Conservation (phyloP, 257 asterid species). For the Ilex asprella region DNA sequence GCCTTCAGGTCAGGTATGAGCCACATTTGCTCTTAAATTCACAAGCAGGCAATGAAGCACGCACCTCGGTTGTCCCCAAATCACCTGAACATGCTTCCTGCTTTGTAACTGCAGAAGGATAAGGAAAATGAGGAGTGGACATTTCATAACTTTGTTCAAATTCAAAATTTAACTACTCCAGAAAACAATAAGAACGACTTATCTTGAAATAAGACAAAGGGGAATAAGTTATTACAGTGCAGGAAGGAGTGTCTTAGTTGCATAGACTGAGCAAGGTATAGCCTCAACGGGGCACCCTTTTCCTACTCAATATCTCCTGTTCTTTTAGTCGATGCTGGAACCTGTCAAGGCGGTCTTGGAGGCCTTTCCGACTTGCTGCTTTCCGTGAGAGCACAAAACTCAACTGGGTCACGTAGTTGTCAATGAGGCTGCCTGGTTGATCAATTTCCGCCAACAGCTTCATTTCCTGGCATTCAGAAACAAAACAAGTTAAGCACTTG, state of each 20-base stretch:
- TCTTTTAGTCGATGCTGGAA: constrained; percentile 93
- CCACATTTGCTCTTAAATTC: too few species aligned
- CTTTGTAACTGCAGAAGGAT: too few species aligned
- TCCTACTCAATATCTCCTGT: constrained; percentile 90
- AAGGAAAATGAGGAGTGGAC: too few species aligned
- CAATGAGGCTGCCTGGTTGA: constrained; percentile 91
- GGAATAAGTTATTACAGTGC: not conserved
- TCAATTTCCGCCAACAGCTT: constrained; percentile 86
- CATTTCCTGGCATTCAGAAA: constrained; percentile 68
- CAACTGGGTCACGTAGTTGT: constrained; percentile 76
- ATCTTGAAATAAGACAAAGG: not conserved
- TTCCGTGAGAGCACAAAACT: constrained; percentile 85
- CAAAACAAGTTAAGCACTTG: constrained; percentile 14
- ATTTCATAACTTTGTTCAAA: too few species aligned
- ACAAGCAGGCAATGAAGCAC: too few species aligned
- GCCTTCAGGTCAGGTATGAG: too few species aligned
- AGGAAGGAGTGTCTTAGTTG: not conserved
- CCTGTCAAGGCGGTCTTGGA: constrained; percentile 91
- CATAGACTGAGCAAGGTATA: not conserved
- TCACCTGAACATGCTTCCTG: too few species aligned
- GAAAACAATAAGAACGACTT: too few species aligned
- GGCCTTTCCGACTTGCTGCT: constrained; percentile 88
- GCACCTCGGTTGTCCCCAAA: too few species aligned
- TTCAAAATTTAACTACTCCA: too few species aligned
- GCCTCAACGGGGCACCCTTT: constrained; percentile 57